These are phyloP conservation scores for Dothistroma septosporum DNA, from an alignment of 2,329 filamentous ascomycete genomes.

Conservation along the genomic window DNA sequence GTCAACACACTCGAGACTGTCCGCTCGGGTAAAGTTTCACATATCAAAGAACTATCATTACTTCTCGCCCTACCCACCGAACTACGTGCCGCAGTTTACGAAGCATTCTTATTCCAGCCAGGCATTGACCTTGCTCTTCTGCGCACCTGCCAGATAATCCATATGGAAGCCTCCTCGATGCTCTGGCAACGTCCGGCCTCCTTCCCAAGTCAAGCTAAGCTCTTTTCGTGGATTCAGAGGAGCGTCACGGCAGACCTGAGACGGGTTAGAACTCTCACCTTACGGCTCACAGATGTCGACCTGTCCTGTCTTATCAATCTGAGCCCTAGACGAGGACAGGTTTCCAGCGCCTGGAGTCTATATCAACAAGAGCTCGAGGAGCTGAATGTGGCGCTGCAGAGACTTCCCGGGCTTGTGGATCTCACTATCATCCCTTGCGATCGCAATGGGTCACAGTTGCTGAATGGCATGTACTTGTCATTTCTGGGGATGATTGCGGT, in stretches of 20 bases:
- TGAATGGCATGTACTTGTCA: conserved; percentile 26
- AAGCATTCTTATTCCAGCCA: conserved; percentile 5
- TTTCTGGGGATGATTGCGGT: conserved; percentile 22
- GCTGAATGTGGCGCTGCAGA: conserved; percentile 21
- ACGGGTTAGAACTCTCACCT: conserved; percentile 21
- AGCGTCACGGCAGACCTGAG: conserved; percentile 21
- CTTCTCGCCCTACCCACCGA: conserved; percentile 20
- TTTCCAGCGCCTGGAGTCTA: conserved; percentile 23
- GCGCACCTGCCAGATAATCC: conserved; percentile 18
- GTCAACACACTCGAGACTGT: neutral
- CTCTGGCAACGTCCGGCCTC: conserved; percentile 22
- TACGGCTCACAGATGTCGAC: conserved; percentile 29
- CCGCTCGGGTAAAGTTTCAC: neutral
- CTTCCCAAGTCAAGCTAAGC: conserved; percentile 26
- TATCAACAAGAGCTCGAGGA: conserved; percentile 27
- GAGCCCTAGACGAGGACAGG: conserved; percentile 1
- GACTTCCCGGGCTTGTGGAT: conserved; percentile 21
- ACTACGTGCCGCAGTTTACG: conserved; percentile 14
- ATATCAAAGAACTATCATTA: neutral
- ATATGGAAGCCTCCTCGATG: conserved; percentile 25
- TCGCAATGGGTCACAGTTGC: conserved; percentile 21
- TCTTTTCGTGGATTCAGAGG: conserved; percentile 28
- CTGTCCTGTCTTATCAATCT: conserved; percentile 23
- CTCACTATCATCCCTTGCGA: conserved; percentile 23
- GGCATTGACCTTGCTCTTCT: conserved; percentile 13